Conservation (phyloP, 1,139 yeast genomes). For the Candida glucosophila region DNA sequence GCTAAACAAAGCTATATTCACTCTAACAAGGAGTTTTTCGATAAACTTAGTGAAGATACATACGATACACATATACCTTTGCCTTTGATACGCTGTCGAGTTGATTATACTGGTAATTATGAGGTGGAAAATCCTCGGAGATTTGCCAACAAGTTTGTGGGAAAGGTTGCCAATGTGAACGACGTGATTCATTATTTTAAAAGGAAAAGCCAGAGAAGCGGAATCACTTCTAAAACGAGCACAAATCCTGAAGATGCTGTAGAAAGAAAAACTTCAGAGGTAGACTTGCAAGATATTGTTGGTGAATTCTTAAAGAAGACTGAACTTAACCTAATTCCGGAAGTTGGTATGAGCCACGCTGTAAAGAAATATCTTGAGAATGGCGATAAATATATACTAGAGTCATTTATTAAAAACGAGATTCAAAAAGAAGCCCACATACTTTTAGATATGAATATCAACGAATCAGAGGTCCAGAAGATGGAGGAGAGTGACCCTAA, state of each 20-base stretch:
- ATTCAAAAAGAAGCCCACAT: conserved; percentile 53
- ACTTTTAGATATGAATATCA: conserved; percentile 38
- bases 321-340: conserved; percentile 64
- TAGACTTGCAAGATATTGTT: conserved; percentile 22
- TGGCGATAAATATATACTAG: conserved; percentile 70
- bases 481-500: conserved; percentile 20
- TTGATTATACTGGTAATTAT: conserved; percentile 84
- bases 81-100: conserved; percentile 75
- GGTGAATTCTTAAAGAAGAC: conserved; percentile 54
- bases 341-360: conserved; percentile 67
- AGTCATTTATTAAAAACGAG: conserved; percentile 61
- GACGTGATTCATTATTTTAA: conserved; percentile 73
- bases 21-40: conserved; percentile 21
- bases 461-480: conserved; percentile 23
- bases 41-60: conserved; percentile 10
- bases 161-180: conserved; percentile 80
- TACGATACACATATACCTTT: conserved; percentile 34
- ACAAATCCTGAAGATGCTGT: conserved; percentile 13
- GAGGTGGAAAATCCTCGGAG: conserved; percentile 88
- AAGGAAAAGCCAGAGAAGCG: conserved; percentile 17
- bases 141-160: conserved; percentile 85
- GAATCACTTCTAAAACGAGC: conserved; percentile 8
- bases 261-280: conserved; percentile 11
- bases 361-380: conserved; percentile 66
- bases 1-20: conserved; percentile 48